Base-by-base conservation (phyloP, 2,329 filamentous ascomycete species). In the Sphaerulina musiva region DNA sequence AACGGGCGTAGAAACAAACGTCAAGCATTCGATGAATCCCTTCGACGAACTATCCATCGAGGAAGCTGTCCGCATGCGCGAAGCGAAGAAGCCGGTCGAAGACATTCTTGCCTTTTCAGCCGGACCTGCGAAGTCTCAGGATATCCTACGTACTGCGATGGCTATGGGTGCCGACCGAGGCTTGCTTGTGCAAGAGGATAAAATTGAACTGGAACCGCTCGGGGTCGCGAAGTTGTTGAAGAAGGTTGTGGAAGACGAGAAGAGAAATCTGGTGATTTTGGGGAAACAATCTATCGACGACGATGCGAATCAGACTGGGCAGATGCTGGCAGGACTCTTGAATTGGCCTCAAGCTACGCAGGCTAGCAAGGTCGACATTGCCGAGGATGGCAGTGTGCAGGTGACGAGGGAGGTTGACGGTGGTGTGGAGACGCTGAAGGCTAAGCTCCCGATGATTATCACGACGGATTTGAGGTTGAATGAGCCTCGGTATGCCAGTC, bases 241-340 rank as follows among this genome's bases (percentile, higher is more conserved):
- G 67, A 82, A 84, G 65, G 84, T 91, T 0, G 92, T 89, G 12
- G 82, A 89, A 70, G 80, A 85, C 70, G 87, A 98, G 75, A 85
- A 88, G 69, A 85, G 86, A 72, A 96, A 98, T 75, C 75, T 98
- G 54, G 89, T 98, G 20, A 84, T 98, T 60, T 77, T 97, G 61
- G 93, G 93, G 65, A 98, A 98, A 79, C 93, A 98, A 81, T 91
- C 87, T 69, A 98, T 98, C 72, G 93, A 98, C 73, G 92, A 95
- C 69, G 93, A 98, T 73, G 85, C 90, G 53, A 85, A 83, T 57
- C 93, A 98, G 83, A 98, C 93, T 55, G 93, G 93, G 26, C 92
- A 95, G 80, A 98, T 98, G 91, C 83, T 98, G 17, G 93, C 93
- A 0, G 93, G 91, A 1, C 72, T 98, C 61, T 73, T 98, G 68